These are phyloP conservation scores for Gracilaria gracilis DNA, from an alignment of 23 red algal species.

Conservation along the genomic window DNA sequence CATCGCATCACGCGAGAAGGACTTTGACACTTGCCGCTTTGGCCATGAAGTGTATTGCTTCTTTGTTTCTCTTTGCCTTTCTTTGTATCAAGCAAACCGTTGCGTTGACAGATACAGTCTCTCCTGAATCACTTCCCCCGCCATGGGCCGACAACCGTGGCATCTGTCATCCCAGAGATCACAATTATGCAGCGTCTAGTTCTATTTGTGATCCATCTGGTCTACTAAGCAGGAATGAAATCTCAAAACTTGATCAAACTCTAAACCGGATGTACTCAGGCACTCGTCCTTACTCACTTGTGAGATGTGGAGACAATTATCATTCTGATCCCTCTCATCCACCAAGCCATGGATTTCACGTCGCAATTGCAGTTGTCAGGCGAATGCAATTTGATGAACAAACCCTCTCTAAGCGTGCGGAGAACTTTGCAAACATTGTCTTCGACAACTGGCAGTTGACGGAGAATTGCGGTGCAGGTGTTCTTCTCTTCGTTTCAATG, in stretches of 20 bases:
- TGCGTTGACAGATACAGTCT: slow-evolving; percentile 23
- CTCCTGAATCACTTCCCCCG: slow-evolving; percentile 41
- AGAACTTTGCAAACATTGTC: slow-evolving; percentile 31
- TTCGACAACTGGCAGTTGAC: slow-evolving; percentile 33
- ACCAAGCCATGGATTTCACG: slow-evolving; percentile 21
- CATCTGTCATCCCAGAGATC: slow-evolving; percentile 21
- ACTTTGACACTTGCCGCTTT: too few species aligned
- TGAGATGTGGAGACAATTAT: background rate
- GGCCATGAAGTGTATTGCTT: background rate
- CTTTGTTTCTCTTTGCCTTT: background rate
- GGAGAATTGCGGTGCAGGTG: slow-evolving; percentile 27
- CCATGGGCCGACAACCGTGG: slow-evolving; percentile 35
- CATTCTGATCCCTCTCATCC: background rate
- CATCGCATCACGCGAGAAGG: too few species aligned
- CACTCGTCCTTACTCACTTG: slow-evolving; percentile 39
- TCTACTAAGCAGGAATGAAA: slow-evolving; percentile 24
- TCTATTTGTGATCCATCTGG: slow-evolving; percentile 60
- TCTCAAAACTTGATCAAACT: slow-evolving; percentile 16
- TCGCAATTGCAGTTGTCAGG: slow-evolving; percentile 55
- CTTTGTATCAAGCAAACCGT: background rate
- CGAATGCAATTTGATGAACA: slow-evolving; percentile 47
- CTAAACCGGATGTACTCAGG: slow-evolving; percentile 31
- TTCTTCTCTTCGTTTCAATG: slow-evolving; percentile 58
- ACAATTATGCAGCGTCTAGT: background rate
- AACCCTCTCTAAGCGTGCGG: slow-evolving; percentile 37